Evolutionary conservation across 2,329 filamentous ascomycete genomes (phyloP).

Genomic region (Alternaria angustiovoidea): DNA sequence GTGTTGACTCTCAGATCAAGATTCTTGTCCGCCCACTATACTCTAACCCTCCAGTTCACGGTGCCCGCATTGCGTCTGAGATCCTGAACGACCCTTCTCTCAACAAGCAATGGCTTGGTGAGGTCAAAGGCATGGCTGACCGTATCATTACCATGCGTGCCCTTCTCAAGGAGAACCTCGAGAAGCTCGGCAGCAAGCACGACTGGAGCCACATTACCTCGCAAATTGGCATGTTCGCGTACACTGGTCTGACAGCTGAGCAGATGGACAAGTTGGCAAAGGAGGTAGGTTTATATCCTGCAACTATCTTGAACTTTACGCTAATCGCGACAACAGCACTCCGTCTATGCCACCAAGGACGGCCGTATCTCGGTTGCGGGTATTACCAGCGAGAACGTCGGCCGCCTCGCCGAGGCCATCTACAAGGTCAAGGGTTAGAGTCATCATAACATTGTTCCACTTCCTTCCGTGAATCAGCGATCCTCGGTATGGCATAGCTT

Average conservation of each 20-base stretch:
- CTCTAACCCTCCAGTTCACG: slow-evolving; percentile 98
- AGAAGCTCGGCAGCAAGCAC: slow-evolving; percentile 93
- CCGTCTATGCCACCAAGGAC: slow-evolving; percentile 95
- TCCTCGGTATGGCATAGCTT: slow-evolving; percentile 14
- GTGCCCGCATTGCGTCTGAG: slow-evolving; percentile 89
- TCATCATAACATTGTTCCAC: slow-evolving; percentile 8
- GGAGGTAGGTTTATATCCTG: slow-evolving; percentile 64
- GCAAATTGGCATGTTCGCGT: slow-evolving; percentile 98
- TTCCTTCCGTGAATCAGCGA: slow-evolving; percentile 17
- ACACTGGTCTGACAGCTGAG: slow-evolving; percentile 88
- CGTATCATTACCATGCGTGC: slow-evolving; percentile 99
- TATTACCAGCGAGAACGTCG: slow-evolving; percentile 81
- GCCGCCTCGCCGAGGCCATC: slow-evolving; percentile 82
- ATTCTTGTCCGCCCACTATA: slow-evolving; percentile 96
- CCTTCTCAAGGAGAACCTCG: slow-evolving; percentile 91
- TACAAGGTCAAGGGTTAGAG: slow-evolving; percentile 77
- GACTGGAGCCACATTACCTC: slow-evolving; percentile 99
- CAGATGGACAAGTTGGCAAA: slow-evolving; percentile 92
- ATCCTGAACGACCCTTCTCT: slow-evolving; percentile 87
- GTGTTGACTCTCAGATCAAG: slow-evolving; percentile 97
- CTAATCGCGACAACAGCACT: slow-evolving; percentile 65
- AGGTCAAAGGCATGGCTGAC: slow-evolving; percentile 99
- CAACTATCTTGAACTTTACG: not conserved
- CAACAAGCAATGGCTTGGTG: slow-evolving; percentile 92
- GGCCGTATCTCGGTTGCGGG: slow-evolving; percentile 86